Base-by-base conservation (phyloP, 2,329 filamentous ascomycete species). In the Ampelomyces quisqualis region DNA sequence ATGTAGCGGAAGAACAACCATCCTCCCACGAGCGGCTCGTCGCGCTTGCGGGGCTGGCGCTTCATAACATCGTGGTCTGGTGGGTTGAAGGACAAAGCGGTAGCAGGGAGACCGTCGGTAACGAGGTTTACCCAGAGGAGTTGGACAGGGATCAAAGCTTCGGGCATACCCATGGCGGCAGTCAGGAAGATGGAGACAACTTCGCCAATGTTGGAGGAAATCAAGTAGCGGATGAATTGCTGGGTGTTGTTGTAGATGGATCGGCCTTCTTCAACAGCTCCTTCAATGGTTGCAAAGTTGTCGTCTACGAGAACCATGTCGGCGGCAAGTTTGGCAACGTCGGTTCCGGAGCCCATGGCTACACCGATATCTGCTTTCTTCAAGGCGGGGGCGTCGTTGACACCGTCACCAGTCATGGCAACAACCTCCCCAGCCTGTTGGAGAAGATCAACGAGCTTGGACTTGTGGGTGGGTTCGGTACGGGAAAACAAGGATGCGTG, bases 231-330 rank as follows among this genome's bases (percentile, higher is more conserved):
- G 72, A 98, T 98, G 72, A 98, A 98, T 69, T 98, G 93, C 68
- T 98, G 93, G 5, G 93, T 98, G 78, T 98, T 98, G 84, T 93
- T 97, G 80, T 96, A 98, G 73, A 98, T 98, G 51, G 90, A 90
- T 49, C 93, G 86, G 38, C 93, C 93, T 73, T 98, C 93, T 69
- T 98, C 93, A 51, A 98, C 90, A 34, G 93, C 93, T 40, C 89
- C 78, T 68, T 95, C 88, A 56, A 98, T 98, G 3, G 93, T 98
- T 48, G 93, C 93, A 70, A 98, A 98, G 77, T 98, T 98, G 73
- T 96, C 90, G 72, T 98, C 94, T 18, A 90, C 88, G 36, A 98
- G 84, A 36, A 98, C 91, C 93, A 98, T 98, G 68, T 98, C 93
- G 43, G 94, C 89, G 20, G 93, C 93, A 53, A 98, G 77, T 74